phyloP scores from a whole-genome alignment of 78 protist genomes.

The Emiliania huxleyi region DNA sequence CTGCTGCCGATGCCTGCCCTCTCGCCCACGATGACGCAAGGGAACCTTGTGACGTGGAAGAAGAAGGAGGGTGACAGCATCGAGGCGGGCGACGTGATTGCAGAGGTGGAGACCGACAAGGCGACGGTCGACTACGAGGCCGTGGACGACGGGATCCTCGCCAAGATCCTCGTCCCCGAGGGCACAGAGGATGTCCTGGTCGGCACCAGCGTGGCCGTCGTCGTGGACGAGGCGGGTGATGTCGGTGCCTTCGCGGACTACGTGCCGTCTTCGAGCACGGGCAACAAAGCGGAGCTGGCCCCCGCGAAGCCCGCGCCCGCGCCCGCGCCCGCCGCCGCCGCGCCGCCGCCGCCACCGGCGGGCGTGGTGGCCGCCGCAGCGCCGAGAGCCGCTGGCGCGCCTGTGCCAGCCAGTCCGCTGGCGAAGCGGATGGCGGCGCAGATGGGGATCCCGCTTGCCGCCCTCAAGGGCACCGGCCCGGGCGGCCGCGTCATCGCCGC shows the following conservation, averaged over 20 bases:
- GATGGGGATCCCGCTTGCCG: neutral
- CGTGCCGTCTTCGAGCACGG: neutral
- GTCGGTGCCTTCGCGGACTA: constrained; percentile 14
- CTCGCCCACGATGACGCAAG: constrained; percentile 13
- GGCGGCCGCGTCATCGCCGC: constrained; percentile 40
- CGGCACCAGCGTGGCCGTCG: neutral
- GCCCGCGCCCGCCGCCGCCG: neutral
- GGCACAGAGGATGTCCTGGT: neutral
- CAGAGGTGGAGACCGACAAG: constrained; percentile 21
- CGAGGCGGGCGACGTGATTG: neutral
- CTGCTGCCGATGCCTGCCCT: constrained; percentile 28
- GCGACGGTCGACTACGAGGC: constrained; percentile 18
- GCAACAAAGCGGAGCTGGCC: neutral
- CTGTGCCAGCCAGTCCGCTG: constrained; percentile 14
- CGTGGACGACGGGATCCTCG: neutral
- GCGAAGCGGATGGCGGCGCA: neutral
- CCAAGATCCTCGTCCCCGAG: neutral
- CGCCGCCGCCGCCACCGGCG: neutral
- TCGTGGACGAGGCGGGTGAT: neutral
- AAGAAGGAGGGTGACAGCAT: neutral
- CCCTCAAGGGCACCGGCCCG: neutral
- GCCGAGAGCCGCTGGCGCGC: neutral
- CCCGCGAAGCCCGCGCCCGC: neutral
- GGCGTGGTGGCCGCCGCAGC: neutral
- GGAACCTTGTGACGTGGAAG: constrained; percentile 7